Percentiles rank a stretch among this genome's conserved stretches.
phyloP scores from a whole-genome alignment of 1,284 basidiomycete genomes.

The Cryptococcus maquisensis region DNA sequence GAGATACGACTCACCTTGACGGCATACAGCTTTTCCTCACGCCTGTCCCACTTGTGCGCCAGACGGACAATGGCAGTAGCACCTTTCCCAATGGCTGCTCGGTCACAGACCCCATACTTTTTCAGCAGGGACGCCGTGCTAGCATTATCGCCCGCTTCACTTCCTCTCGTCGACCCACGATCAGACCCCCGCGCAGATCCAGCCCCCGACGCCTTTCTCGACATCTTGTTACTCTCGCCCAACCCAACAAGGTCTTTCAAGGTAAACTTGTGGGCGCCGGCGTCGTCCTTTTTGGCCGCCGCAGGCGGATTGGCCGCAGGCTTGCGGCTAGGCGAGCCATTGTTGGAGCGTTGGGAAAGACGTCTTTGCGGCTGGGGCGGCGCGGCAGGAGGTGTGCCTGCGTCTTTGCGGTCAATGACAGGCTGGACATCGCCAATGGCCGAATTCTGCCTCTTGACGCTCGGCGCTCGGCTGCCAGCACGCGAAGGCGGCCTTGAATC shows the following conservation, averaged over 20 bases:
- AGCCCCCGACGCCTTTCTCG: slow-evolving; percentile 64
- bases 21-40: slow-evolving; percentile 96
- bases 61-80: slow-evolving; percentile 94
- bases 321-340: slow-evolving; percentile 18
- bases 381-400: slow-evolving; percentile 13
- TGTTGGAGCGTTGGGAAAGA: slow-evolving; percentile 24
- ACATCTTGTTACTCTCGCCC: slow-evolving; percentile 57
- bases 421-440: slow-evolving; percentile 24
- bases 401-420: slow-evolving; percentile 21
- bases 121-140: slow-evolving; percentile 58
- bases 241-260: slow-evolving; percentile 70
- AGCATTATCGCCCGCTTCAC: slow-evolving; percentile 39
- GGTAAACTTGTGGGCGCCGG: slow-evolving; percentile 61
- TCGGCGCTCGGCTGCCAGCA: slow-evolving; percentile 34
- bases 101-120: slow-evolving; percentile 97
- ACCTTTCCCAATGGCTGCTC: slow-evolving; percentile 94
- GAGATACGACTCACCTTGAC: slow-evolving; percentile 68
- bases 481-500: slow-evolving; percentile 35
- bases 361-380: slow-evolving; percentile 17
- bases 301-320: slow-evolving; percentile 15
- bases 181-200: slow-evolving; percentile 52
- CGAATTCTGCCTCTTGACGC: slow-evolving; percentile 30
- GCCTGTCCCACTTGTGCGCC: slow-evolving; percentile 97
- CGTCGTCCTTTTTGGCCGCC: slow-evolving; percentile 34
- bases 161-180: slow-evolving; percentile 42